Percentiles rank a stretch among this genome's conserved stretches.
Conservation (phyloP, 2,329 filamentous ascomycete genomes). For the Sphaceloma murrayae region DNA sequence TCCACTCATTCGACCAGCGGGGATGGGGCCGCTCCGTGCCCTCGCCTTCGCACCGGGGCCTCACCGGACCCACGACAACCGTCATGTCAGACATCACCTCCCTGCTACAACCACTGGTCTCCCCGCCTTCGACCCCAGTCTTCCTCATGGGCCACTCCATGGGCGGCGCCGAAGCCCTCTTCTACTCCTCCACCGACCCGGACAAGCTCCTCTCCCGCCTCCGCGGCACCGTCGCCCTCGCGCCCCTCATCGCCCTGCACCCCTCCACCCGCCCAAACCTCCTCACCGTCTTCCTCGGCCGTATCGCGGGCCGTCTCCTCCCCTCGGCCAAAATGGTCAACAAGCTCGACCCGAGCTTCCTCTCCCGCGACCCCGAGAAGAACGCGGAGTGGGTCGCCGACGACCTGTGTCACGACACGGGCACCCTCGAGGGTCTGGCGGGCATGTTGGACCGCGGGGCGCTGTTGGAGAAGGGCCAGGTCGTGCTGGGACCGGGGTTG, state of each 20-base stretch:
- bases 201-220: constrained; percentile 49
- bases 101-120: constrained; percentile 55
- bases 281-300: constrained; percentile 55
- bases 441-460: constrained; percentile 66
- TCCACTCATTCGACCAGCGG: constrained; percentile 69
- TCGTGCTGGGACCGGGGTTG: constrained; percentile 35
- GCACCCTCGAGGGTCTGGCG: constrained; percentile 71
- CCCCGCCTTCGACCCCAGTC: constrained; percentile 45
- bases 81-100: constrained; percentile 71
- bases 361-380: constrained; percentile 59
- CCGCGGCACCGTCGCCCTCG: constrained; percentile 64
- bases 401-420: constrained; percentile 66
- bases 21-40: constrained; percentile 74
- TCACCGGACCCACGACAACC: constrained; percentile 61
- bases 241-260: constrained; percentile 69
- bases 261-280: constrained; percentile 53
- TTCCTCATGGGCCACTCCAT: constrained; percentile 89
- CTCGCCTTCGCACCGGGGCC: constrained; percentile 53
- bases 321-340: constrained; percentile 59
- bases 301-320: constrained; percentile 57
- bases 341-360: constrained; percentile 51
- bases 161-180: constrained; percentile 71
- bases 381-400: constrained; percentile 55
- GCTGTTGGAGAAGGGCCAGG: constrained; percentile 48
- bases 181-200: constrained; percentile 42